Conservation (phyloP, 1,284 basidiomycete genomes). For the Apiotrichum montevideense region DNA sequence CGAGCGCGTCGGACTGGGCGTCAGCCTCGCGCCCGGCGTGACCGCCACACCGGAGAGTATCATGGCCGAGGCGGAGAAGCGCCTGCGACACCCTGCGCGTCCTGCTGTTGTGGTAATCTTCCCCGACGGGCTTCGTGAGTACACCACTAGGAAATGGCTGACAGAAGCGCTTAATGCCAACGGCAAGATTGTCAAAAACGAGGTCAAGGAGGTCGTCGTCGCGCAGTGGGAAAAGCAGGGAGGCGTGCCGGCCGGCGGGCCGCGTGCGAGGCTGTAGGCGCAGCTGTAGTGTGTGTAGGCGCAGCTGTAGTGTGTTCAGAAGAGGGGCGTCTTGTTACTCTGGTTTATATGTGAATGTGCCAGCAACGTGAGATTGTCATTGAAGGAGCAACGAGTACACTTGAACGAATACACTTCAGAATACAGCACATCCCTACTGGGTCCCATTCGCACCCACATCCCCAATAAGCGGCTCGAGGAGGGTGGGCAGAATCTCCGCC, state of each 20-base stretch:
- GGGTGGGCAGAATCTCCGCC: slow-evolving; percentile 3
- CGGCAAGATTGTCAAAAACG: slow-evolving; percentile 15
- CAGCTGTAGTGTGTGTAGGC: slow-evolving; percentile 1
- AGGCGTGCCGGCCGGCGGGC: neutral
- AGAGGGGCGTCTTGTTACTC: no score
- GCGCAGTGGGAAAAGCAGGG: slow-evolving; percentile 12
- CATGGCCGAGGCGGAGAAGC: slow-evolving; percentile 10
- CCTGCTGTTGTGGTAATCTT: slow-evolving; percentile 13
- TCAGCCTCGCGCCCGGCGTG: slow-evolving; percentile 21
- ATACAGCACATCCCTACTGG: no score
- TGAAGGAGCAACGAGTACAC: no score
- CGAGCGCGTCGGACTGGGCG: slow-evolving; percentile 35
- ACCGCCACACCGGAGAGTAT: slow-evolving; percentile 7
- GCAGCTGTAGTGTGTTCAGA: neutral
- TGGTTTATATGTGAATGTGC: no score
- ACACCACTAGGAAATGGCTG: neutral
- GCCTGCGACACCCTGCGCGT: slow-evolving; percentile 15
- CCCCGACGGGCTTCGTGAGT: slow-evolving; percentile 14
- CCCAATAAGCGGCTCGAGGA: slow-evolving; percentile 9
- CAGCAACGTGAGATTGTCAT: no score
- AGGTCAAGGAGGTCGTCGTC: slow-evolving; percentile 17
- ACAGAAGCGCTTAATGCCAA: slow-evolving; percentile 13
- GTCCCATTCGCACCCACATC: neutral
- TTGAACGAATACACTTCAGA: no score
- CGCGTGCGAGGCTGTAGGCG: slow-evolving; percentile 11